Conservation (phyloP, 108 stramenopile genomes). For the Nitzschia sp. region DNA sequence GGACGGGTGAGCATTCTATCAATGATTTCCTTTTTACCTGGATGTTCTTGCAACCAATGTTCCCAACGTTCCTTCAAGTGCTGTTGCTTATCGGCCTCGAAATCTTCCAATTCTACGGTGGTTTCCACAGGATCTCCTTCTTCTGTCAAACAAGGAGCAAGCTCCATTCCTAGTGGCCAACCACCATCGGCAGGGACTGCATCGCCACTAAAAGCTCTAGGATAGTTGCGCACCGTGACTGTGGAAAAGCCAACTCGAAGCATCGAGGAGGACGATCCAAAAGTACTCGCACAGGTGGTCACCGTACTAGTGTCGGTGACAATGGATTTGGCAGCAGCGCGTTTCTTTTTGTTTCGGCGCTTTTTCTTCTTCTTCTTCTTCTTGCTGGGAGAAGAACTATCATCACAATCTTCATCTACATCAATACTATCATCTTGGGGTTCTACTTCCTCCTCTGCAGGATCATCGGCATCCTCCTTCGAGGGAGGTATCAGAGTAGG, state of each 20-base stretch:
- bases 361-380: slow-evolving; percentile 16
- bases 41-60: slow-evolving; percentile 14
- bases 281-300: no score
- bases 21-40: slow-evolving; percentile 23
- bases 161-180: slow-evolving; percentile 76
- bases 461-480: neutral
- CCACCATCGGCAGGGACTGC: slow-evolving; percentile 78
- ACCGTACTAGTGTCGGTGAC: slow-evolving; percentile 15
- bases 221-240: slow-evolving; percentile 25
- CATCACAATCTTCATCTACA: slow-evolving; percentile 15
- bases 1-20: slow-evolving; percentile 11
- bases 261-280: neutral
- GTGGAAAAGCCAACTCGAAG: slow-evolving; percentile 21
- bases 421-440: slow-evolving; percentile 3
- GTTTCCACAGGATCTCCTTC: neutral
- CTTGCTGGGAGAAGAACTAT: neutral
- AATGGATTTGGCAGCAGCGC: slow-evolving; percentile 49
- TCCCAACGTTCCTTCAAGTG: slow-evolving; percentile 63
- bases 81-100: slow-evolving; percentile 59
- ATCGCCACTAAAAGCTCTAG: slow-evolving; percentile 49
- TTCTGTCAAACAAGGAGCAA: slow-evolving; percentile 4
- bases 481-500: slow-evolving; percentile 1
- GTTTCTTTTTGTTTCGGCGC: slow-evolving; percentile 53
- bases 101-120: slow-evolving; percentile 47
- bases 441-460: slow-evolving; percentile 16